Base-by-base conservation (phyloP, 2,329 filamentous ascomycete genomes). In the Bimuria novae-zelandiae region DNA sequence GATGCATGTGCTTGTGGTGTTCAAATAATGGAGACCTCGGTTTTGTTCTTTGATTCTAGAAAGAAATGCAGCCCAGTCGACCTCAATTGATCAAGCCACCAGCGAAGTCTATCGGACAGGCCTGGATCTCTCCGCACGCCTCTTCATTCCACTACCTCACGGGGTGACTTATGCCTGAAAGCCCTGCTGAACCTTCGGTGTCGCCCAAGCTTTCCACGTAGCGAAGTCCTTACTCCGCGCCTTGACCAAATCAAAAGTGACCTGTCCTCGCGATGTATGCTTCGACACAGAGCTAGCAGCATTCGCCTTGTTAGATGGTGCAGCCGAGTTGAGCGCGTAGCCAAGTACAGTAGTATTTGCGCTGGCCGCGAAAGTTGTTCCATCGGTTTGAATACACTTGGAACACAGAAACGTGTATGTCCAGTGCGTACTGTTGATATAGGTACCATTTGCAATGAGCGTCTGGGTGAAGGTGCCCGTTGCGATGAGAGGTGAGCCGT, bases 351-450 rank as follows among this genome's bases (percentile, higher is more conserved):
- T 52, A 0, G 48, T 43, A 7, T 54, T 55, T 22, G 67, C 65
- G 7, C 56, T 56, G 0, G 59, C 39, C 8, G 52, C 51, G 43
- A 72, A 72, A 2, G 69, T 71, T 1, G 66, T 71, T 10, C 52
- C 54, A 37, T 70, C 68, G 23, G 54, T 52, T 14, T 57, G 62
- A 19, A 75, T 69, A 48, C 71, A 73, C 14, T 64, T 67, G 10
- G 55, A 60, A 61, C 81, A 84, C 32, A 83, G 74, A 67, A 83
- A 84, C 0, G 81, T 84, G 57, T 80, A 81, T 2, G 78, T 78
- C 63, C 77, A 78, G 57, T 82, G 79, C 1, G 81, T 83, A 55
- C 68, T 71, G 71, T 83, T 83, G 52, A 81, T 67, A 21, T 78
- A 81, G 1, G 80, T 82, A 22, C 80, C 80, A 19, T 80, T 79